phyloP scores from a whole-genome alignment of 164 flowering plant species.

The Dillenia suffruticosa region DNA sequence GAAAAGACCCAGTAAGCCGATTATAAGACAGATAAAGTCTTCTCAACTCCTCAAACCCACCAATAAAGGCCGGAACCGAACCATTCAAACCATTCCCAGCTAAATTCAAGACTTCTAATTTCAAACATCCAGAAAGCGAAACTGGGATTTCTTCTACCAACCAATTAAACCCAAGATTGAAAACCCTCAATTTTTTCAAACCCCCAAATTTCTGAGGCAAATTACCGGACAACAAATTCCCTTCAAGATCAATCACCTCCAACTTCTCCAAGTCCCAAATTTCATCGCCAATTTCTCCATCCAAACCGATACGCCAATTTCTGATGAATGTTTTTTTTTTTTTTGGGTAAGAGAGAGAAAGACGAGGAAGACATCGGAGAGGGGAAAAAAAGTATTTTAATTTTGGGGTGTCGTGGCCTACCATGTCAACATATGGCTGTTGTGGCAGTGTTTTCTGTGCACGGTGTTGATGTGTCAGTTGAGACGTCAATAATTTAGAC shows the following conservation, averaged over 20 bases:
- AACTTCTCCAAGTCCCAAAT: constrained; percentile 53
- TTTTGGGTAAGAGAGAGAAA: too few species aligned
- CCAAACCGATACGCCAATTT: constrained; percentile 30
- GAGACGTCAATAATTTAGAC: too few species aligned
- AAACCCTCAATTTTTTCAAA: constrained; percentile 35
- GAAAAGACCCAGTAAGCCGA: constrained; percentile 15
- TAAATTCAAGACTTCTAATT: constrained; percentile 30
- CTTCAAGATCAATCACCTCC: constrained; percentile 63
- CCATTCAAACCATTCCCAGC: constrained; percentile 24
- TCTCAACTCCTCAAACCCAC: constrained; percentile 19
- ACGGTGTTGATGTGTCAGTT: too few species aligned
- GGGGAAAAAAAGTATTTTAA: too few species aligned
- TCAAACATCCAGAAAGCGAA: constrained; percentile 23
- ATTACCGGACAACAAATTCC: constrained; percentile 36
- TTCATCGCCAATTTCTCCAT: constrained; percentile 42
- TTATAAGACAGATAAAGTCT: constrained; percentile 30
- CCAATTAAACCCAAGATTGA: constrained; percentile 51
- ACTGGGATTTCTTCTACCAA: constrained; percentile 39
- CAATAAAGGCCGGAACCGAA: constrained; percentile 11
- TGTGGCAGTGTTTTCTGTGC: too few species aligned
- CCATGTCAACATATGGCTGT: too few species aligned
- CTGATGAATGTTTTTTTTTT: too few species aligned
- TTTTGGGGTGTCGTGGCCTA: too few species aligned
- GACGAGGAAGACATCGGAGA: too few species aligned
- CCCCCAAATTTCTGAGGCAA: constrained; percentile 27